Base-by-base conservation (phyloP, 805 yeast genomes). In the Candida coleopterorum region DNA sequence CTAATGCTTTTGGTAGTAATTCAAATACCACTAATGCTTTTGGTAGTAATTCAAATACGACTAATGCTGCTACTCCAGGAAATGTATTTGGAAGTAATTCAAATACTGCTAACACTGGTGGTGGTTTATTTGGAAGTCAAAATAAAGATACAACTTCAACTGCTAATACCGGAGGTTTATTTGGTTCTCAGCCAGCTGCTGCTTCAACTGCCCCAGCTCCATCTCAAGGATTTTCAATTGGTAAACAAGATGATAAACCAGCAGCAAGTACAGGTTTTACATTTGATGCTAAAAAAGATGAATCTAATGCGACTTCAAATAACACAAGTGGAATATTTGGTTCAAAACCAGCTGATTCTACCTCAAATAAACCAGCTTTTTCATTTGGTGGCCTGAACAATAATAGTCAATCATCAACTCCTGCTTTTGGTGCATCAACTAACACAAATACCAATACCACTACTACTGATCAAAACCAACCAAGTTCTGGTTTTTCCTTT, bases 61-160 rank as follows among this genome's bases (percentile, higher is more conserved):
- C 40, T 4, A 11, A 5, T 9, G 17, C 8, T 28, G n/a, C 8
- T 9, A 28, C 9, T 16, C 6, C 9, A 34, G 52, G 20, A 52
- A 54, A 11, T 49, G 53, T 28, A 23, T 37, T 37, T 33, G 52
- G 53, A 14, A 31, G 48, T 7, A 28, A 16, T 18, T 15, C 17
- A 7, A 16, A 22, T 11, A 31, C 9, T 25, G 6, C 23, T 4
- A 32, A 18, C 15, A 24, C 12, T 22, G 6, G 17, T 9, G 46
- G 45, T 11, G 43, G 43, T 4, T 21, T 33, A 6, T 34, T 46
- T 32, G 42, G 22, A 7, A 26, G 38, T 18, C 42, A 41, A 34
- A 47, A 44, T 1, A 38, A 26, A 18, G 46, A 42, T 18, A 8
- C 9, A 8, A 30, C 39, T 1, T 27, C 21, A 18, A 42, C 35